Evolutionary conservation across 352 stramenopile genomes (phyloP), one percentile per base, ranked within the genome.

Genomic region (Phytopythium sindhum): DNA sequence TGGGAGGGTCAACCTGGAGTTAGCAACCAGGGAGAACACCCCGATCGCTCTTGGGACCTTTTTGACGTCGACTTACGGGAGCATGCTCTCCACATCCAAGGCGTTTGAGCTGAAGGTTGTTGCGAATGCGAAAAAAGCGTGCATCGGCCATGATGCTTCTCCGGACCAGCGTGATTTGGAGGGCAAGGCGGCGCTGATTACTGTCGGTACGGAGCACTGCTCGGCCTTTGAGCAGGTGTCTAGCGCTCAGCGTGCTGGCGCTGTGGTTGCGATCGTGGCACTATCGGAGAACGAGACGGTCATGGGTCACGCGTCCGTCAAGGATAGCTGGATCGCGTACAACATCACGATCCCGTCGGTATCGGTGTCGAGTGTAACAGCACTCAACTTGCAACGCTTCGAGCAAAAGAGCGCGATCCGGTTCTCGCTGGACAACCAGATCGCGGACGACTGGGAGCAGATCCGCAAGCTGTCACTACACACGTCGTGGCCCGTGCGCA

Each of bases 271-370:
- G 5, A 26, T 91, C 9, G 33, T 85, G 9, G 51, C 77, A 19
- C 51, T 65, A 33, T 50, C 72, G 2, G 57, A 57, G n/a, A 76
- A 72, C 35, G 45, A 39, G 12, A 68, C 65, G 0, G 54, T 83
- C 15, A 69, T 68, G 55, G 73, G 52, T 2, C 75, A 74, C 23
- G 73, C 83, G n/a, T 50, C 51, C 2, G 75, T 86, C 0, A n/a
- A 60, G n/a, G 67, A 83, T 24, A 67, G 45, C 56, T 91, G 83
- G 83, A 53, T 78, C 19, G 80, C 62, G 19, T 91, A 91, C 78
- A 90, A 91, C 62, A 81, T 90, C 58, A 88, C 78, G 19, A 87
- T 90, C 33, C 67, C 75, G 10, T 72, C 77, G 7, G 67, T 70
- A 9, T 64, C 67, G 17, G 67, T 91, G 23, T 81, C 80, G 5